phyloP scores from a whole-genome alignment of 352 stramenopile genomes.

The Pythium aristosporum region DNA sequence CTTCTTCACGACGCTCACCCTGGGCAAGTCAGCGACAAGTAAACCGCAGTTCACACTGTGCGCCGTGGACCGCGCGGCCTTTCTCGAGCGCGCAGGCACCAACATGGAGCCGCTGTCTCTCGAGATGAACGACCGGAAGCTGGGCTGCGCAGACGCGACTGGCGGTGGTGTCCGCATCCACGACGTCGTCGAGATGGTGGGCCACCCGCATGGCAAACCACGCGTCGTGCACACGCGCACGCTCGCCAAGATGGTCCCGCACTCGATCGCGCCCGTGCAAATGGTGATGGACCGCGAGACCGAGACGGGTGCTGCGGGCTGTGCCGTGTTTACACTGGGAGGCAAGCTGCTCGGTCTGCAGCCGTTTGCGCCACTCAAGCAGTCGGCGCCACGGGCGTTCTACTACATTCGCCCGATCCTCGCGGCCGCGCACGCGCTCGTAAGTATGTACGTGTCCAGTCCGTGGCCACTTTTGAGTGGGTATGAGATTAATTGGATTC shows the following conservation, averaged over 20 bases:
- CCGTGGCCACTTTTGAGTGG: no score
- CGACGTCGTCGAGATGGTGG: slow-evolving; percentile 50
- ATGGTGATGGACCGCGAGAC: slow-evolving; percentile 45
- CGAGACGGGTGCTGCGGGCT: slow-evolving; percentile 40
- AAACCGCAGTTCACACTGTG: slow-evolving; percentile 45
- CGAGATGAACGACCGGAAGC: slow-evolving; percentile 56
- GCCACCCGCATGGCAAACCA: slow-evolving; percentile 54
- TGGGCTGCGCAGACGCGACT: slow-evolving; percentile 36
- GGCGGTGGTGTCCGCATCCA: slow-evolving; percentile 24
- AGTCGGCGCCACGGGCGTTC: slow-evolving; percentile 33
- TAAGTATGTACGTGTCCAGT: slow-evolving; percentile 53
- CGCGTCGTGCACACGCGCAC: slow-evolving; percentile 45
- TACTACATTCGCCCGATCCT: slow-evolving; percentile 64
- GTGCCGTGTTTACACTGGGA: slow-evolving; percentile 53
- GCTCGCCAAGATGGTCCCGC: slow-evolving; percentile 40
- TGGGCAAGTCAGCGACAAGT: slow-evolving; percentile 11
- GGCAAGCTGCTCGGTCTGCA: slow-evolving; percentile 62
- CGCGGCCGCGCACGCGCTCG: slow-evolving; percentile 34
- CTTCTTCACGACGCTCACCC: slow-evolving; percentile 46
- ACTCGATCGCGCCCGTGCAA: slow-evolving; percentile 51
- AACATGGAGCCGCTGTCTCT: slow-evolving; percentile 50
- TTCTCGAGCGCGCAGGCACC: slow-evolving; percentile 36
- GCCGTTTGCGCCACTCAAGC: slow-evolving; percentile 37
- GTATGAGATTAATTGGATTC: not conserved
- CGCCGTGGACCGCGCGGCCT: slow-evolving; percentile 55